These are phyloP conservation scores for Chaetomium tenue DNA, from an alignment of 495 filamentous ascomycete genomes.

Conservation along the genomic window DNA sequence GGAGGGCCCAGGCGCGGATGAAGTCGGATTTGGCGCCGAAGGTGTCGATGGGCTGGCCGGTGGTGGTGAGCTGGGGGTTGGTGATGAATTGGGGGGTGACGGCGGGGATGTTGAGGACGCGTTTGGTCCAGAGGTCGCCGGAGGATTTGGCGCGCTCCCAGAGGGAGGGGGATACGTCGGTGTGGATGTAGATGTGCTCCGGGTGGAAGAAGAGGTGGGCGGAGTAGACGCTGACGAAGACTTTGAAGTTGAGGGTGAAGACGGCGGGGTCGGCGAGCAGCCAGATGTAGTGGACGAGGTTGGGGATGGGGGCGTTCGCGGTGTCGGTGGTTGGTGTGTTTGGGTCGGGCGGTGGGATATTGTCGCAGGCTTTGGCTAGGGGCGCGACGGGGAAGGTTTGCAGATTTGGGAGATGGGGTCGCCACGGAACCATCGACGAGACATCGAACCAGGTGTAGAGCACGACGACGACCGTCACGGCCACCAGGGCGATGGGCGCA, in stretches of 20 bases:
- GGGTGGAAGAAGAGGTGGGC: constrained; percentile 26
- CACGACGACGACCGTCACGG: not conserved
- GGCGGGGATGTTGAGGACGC: constrained; percentile 22
- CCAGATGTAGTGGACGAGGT: constrained; percentile 36
- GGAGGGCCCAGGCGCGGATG: constrained; percentile 21
- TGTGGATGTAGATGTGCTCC: constrained; percentile 32
- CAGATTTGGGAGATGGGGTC: not conserved
- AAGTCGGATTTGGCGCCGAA: constrained; percentile 28
- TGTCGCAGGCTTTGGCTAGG: constrained; percentile 13
- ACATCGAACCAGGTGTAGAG: constrained; percentile 4
- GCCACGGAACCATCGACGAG: not conserved
- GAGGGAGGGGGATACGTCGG: constrained; percentile 25
- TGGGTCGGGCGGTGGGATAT: not conserved
- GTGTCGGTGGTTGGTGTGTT: not conserved
- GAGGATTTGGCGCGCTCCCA: constrained; percentile 18
- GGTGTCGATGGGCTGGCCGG: constrained; percentile 22
- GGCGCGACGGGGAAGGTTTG: constrained; percentile 1
- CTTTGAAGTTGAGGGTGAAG: constrained; percentile 26
- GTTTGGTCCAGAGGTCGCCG: constrained; percentile 25
- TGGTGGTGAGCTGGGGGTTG: constrained; percentile 15
- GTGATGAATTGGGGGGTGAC: constrained; percentile 21
- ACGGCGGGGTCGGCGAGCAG: constrained; percentile 26
- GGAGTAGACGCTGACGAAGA: constrained; percentile 31
- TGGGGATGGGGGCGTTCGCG: constrained; percentile 24
- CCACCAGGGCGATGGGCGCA: not conserved